Conservation (phyloP, 2,329 filamentous ascomycete genomes). For the Pseudogymnoascus sp. region DNA sequence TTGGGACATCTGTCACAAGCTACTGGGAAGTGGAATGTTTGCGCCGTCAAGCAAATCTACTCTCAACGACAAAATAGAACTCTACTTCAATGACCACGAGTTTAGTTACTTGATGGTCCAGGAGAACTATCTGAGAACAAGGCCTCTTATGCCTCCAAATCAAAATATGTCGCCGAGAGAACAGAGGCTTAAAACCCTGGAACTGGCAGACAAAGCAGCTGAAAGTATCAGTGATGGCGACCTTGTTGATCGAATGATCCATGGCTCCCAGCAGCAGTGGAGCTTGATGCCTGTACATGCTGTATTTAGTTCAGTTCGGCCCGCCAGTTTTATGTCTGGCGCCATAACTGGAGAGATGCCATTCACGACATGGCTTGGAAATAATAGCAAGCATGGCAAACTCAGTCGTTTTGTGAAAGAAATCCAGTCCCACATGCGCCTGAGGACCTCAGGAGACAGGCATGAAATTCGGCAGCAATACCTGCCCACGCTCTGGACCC, state of each 20-base stretch:
- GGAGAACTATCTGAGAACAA: conserved; percentile 89
- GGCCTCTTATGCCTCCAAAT: conserved; percentile 52
- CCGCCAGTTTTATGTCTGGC: conserved; percentile 79
- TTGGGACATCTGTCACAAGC: conserved; percentile 95
- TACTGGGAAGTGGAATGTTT: conserved; percentile 82
- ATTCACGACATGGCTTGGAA: conserved; percentile 90
- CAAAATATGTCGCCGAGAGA: conserved; percentile 55
- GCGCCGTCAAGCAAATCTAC: conserved; percentile 73
- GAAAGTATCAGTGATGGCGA: conserved; percentile 97
- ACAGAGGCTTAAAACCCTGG: conserved; percentile 70
- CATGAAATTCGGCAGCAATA: conserved; percentile 95
- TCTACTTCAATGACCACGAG: conserved; percentile 99
- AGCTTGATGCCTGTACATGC: conserved; percentile 95
- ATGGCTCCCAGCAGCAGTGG: conserved; percentile 97
- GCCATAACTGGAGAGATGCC: conserved; percentile 60
- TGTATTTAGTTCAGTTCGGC: conserved; percentile 87
- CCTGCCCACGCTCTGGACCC: conserved; percentile 77
- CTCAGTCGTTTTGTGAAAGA: conserved; percentile 79
- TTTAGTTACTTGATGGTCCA: conserved; percentile 97
- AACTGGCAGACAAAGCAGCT: conserved; percentile 78
- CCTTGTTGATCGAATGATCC: conserved; percentile 94
- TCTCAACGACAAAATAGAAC: conserved; percentile 93
- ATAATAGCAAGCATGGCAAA: conserved; percentile 80
- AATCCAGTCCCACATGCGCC: conserved; percentile 93
- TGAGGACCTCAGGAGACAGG: conserved; percentile 80